A percentile compares a stretch with the other conserved stretches of the same genome.
These are phyloP conservation scores for Ceratocystis variospora DNA, from an alignment of 2,329 filamentous ascomycete species.

Conservation along the genomic window DNA sequence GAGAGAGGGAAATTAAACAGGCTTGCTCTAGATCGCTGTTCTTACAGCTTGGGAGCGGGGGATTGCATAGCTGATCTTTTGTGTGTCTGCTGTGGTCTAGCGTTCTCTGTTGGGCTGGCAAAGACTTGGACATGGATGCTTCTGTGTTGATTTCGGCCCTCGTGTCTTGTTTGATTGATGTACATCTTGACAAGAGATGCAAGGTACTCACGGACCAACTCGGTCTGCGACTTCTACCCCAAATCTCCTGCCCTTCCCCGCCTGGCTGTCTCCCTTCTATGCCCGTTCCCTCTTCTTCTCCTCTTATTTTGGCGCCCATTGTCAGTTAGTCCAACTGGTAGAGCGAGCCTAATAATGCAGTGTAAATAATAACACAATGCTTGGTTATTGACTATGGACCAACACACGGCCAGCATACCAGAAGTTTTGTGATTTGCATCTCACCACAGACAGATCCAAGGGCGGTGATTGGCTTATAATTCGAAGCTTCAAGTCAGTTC, in stretches of 20 bases:
- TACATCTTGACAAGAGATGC: constrained; percentile 4
- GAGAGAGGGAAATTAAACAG: not conserved
- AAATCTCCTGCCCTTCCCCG: not conserved
- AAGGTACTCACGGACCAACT: constrained; percentile 1
- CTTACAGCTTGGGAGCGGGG: not conserved
- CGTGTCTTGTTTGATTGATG: not conserved
- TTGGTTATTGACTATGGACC: too few relatives aligned
- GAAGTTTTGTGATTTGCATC: not conserved
- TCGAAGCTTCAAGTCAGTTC: not conserved
- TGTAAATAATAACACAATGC: too few relatives aligned
- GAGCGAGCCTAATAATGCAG: too few relatives aligned
- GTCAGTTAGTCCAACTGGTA: too few relatives aligned
- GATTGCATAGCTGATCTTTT: not conserved
- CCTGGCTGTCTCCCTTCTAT: not conserved
- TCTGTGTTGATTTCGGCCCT: not conserved
- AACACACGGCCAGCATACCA: too few relatives aligned
- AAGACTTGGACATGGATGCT: too few relatives aligned
- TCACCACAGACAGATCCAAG: not conserved
- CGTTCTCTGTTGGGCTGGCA: not conserved
- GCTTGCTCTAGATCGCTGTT: not conserved
- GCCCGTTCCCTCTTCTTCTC: not conserved
- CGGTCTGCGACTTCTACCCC: not conserved
- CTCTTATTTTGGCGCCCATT: too few relatives aligned
- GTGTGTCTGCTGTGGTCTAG: not conserved
- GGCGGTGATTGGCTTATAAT: not conserved